Conservation (phyloP, 1,139 yeast species). For the Casaregolazyma lundiana region DNA sequence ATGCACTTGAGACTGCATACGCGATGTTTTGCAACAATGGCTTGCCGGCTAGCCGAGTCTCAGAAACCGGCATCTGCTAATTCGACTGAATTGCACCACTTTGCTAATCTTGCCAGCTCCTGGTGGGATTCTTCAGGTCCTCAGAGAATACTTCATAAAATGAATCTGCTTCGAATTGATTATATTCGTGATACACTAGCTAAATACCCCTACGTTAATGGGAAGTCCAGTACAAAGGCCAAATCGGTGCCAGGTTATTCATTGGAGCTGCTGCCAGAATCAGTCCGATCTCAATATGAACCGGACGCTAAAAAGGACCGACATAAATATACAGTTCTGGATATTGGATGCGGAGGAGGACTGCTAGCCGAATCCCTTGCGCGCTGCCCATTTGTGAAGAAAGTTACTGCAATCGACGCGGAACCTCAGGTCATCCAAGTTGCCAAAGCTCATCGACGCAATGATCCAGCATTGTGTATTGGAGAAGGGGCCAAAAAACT, state of each 20-base stretch:
- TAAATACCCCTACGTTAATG: constrained; percentile 31
- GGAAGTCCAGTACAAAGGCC: not conserved
- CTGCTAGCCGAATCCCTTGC: constrained; percentile 84
- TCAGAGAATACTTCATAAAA: constrained; percentile 86
- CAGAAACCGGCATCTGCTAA: constrained; percentile 5
- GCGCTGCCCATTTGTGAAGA: constrained; percentile 48
- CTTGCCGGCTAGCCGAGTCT: not conserved
- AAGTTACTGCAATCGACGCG: constrained; percentile 79
- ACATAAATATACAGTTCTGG: constrained; percentile 51
- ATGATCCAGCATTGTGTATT: constrained; percentile 50
- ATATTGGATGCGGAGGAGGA: constrained; percentile 98
- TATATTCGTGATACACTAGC: constrained; percentile 62
- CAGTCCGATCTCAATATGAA: constrained; percentile 31
- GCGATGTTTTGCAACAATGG: not conserved
- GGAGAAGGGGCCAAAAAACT: constrained; percentile 44
- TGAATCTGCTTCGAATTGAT: constrained; percentile 88
- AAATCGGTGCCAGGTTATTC: constrained; percentile 69
- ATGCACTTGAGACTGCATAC: not conserved
- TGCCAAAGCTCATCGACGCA: constrained; percentile 61
- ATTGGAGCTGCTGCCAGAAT: constrained; percentile 56
- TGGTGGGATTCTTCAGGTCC: constrained; percentile 99
- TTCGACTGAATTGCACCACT: constrained; percentile 63
- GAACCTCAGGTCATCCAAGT: constrained; percentile 77
- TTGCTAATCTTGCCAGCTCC: constrained; percentile 73
- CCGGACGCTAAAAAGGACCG: constrained; percentile 6